Evolutionary conservation across 257 asterid genomes (phyloP).

Genomic region (Pogostemon cablin): DNA sequence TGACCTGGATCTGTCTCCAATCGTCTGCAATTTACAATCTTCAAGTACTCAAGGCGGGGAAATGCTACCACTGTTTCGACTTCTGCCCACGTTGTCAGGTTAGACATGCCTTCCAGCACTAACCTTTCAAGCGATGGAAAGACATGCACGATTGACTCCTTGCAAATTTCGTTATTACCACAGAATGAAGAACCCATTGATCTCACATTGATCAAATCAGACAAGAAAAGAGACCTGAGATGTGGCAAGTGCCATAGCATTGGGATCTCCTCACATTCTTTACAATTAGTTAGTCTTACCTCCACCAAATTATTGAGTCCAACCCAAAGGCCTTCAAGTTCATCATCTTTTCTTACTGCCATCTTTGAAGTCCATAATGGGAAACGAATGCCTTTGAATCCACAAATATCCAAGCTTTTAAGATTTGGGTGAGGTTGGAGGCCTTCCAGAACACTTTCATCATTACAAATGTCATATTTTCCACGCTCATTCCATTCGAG

Average conservation of each 20-base stretch:
- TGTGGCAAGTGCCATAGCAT: neutral
- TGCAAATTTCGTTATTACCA: neutral
- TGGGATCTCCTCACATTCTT: neutral
- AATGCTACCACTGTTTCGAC: neutral
- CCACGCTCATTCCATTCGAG: neutral
- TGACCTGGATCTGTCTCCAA: too few species aligned
- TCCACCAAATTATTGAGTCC: neutral
- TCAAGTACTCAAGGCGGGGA: neutral
- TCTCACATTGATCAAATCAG: neutral
- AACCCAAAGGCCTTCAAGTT: too few species aligned
- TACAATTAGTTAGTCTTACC: neutral
- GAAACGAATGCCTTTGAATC: neutral
- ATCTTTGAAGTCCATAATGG: neutral
- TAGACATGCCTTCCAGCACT: neutral
- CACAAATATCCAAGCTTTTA: neutral
- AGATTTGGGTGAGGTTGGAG: constrained; percentile 6
- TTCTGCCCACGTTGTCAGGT: neutral
- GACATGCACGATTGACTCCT: too few species aligned
- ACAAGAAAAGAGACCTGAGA: neutral
- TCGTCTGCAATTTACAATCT: too few species aligned
- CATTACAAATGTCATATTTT: neutral
- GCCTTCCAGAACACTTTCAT: constrained; percentile 2
- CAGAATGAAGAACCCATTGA: neutral
- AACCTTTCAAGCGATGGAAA: too few species aligned
- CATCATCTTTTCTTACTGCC: too few species aligned